Evolutionary conservation across 169 alveolate species (phyloP).

Genomic region (Miamiensis avidus): DNA sequence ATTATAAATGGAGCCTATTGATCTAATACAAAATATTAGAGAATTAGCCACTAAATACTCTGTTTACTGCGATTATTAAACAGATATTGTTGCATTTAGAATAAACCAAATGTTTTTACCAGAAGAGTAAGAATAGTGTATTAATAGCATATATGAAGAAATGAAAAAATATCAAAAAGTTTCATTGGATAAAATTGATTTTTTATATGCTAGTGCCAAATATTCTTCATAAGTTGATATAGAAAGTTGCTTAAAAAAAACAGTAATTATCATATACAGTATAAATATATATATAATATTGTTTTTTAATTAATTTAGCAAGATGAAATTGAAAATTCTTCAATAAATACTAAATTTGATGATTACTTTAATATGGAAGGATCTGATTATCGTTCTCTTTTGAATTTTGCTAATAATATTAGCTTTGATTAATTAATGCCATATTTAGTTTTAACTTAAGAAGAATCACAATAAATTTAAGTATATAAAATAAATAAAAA

Average conservation of each 20-base stretch:
- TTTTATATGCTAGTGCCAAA: conserved; percentile 5
- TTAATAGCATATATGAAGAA: conserved; percentile 5
- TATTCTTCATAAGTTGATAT: background rate
- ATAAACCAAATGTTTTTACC: background rate
- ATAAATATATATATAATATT: too few species aligned
- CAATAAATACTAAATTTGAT: background rate
- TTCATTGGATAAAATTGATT: conserved; percentile 4
- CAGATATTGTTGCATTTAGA: conserved; percentile 27
- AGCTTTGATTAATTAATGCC: too few species aligned
- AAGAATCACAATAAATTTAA: background rate
- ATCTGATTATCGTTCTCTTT: background rate
- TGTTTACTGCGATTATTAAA: conserved; percentile 8
- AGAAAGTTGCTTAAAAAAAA: too few species aligned
- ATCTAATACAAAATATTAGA: conserved; percentile 16
- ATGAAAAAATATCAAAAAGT: conserved; percentile 8
- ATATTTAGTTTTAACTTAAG: background rate
- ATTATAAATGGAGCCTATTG: conserved; percentile 14
- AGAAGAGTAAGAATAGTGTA: background rate
- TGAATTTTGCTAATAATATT: too few species aligned
- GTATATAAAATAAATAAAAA: background rate
- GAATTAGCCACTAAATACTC: background rate
- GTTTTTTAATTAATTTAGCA: too few species aligned
- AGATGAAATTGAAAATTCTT: too few species aligned
- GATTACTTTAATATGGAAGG: background rate
- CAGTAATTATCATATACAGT: too few species aligned